A percentile compares a stretch with the other conserved stretches of the same genome.
These are phyloP conservation scores for Neofusicoccum laricinum DNA, from an alignment of 2,329 filamentous ascomycete genomes.

Conservation along the genomic window DNA sequence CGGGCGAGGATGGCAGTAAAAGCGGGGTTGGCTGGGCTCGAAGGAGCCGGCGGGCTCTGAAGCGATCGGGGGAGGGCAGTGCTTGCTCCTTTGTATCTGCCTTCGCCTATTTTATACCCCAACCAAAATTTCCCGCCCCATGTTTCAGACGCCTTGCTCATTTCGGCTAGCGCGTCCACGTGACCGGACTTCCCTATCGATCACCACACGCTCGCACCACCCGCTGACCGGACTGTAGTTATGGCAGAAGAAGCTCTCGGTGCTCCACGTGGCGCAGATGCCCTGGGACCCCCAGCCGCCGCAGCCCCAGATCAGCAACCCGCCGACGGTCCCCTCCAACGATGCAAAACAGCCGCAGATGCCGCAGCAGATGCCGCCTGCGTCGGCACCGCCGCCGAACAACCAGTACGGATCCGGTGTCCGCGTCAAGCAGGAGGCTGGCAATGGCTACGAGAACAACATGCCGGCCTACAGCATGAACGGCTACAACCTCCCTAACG, in stretches of 20 bases:
- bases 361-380: constrained; percentile 28
- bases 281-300: constrained; percentile 92
- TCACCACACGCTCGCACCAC: constrained; percentile 3
- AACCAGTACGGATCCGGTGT: constrained; percentile 28
- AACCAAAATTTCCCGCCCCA: constrained; percentile 17
- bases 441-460: constrained; percentile 29
- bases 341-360: constrained; percentile 31
- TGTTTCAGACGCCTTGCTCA: constrained; percentile 30
- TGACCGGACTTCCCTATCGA: constrained; percentile 24
- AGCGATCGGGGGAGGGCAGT: constrained; percentile 17
- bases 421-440: constrained; percentile 55
- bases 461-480: constrained; percentile 32
- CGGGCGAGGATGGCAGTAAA: constrained; percentile 18
- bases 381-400: constrained; percentile 18
- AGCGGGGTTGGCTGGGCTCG: constrained; percentile 17
- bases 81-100: constrained; percentile 21
- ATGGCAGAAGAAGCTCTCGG: constrained; percentile 90
- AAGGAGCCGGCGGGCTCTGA: constrained; percentile 15
- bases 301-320: constrained; percentile 42
- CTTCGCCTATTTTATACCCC: constrained; percentile 48
- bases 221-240: constrained; percentile 53
- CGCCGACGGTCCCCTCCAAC: constrained; percentile 42
- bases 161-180: constrained; percentile 35
- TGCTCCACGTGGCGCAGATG: constrained; percentile 80
- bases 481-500: constrained; percentile 30